These are phyloP conservation scores for Spathaspora passalidarum DNA, from an alignment of 805 yeast genomes.

Conservation along the genomic window DNA sequence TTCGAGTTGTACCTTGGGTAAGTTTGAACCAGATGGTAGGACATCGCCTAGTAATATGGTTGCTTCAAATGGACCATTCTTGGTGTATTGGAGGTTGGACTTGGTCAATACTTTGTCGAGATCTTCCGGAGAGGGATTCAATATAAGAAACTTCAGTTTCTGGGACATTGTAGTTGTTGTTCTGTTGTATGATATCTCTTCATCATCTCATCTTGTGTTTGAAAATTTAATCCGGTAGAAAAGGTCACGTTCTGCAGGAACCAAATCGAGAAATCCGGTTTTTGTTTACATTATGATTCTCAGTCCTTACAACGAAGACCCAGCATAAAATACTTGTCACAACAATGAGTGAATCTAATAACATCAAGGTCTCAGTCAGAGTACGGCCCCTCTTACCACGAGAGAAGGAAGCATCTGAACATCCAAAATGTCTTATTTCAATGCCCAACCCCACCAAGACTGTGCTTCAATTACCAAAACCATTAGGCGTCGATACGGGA, in stretches of 20 bases:
- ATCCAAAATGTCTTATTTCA: constrained; percentile 21
- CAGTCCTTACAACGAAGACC: background rate
- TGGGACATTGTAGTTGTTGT: constrained; percentile 3
- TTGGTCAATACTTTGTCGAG: constrained; percentile 44
- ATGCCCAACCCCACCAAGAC: constrained; percentile 28
- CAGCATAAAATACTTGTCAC: background rate
- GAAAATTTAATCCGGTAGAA: background rate
- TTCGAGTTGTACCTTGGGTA: constrained; percentile 19
- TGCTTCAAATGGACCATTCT: constrained; percentile 66
- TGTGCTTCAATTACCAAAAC: constrained; percentile 18
- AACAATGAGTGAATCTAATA: constrained; percentile 13
- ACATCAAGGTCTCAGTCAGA: constrained; percentile 49
- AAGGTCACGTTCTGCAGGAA: background rate
- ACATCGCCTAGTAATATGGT: constrained; percentile 53
- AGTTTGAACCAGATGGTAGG: constrained; percentile 6
- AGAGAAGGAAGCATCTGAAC: constrained; percentile 18
- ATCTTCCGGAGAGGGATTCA: constrained; percentile 42
- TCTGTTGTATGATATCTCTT: too few species aligned
- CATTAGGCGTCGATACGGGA: constrained; percentile 10
- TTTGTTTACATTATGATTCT: background rate
- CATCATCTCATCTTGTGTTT: background rate
- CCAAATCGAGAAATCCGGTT: background rate
- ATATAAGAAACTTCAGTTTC: constrained; percentile 35
- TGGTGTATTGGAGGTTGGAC: constrained; percentile 47
- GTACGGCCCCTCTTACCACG: constrained; percentile 45